phyloP scores from a whole-genome alignment of 768 basidiomycete species.

The Boletus pseudopeckii region DNA sequence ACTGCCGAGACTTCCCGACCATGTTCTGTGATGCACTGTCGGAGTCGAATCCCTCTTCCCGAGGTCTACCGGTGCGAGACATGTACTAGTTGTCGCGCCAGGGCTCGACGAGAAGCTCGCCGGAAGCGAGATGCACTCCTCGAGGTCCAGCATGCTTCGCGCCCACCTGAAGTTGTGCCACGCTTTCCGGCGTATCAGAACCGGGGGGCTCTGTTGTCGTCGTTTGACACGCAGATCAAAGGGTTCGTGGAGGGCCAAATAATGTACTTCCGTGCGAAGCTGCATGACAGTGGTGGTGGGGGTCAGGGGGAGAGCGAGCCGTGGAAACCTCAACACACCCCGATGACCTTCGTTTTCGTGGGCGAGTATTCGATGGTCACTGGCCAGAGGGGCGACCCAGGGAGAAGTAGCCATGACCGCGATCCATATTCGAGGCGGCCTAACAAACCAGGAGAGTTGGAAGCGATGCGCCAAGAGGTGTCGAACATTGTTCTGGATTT shows the following conservation, averaged over 20 bases:
- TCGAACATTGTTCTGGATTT: slow-evolving; percentile 14
- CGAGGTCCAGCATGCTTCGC: neutral
- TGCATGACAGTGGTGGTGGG: neutral
- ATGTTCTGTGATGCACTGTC: slow-evolving; percentile 36
- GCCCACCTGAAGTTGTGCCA: slow-evolving; percentile 4
- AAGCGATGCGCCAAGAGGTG: slow-evolving; percentile 21
- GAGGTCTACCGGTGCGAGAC: slow-evolving; percentile 40
- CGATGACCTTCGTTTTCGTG: slow-evolving; percentile 19
- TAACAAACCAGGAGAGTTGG: neutral
- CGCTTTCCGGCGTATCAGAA: slow-evolving; percentile 23
- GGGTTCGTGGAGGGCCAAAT: slow-evolving; percentile 26
- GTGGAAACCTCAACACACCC: neutral
- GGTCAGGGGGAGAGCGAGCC: neutral
- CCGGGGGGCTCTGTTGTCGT: slow-evolving; percentile 5
- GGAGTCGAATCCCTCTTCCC: slow-evolving; percentile 33
- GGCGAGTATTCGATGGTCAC: slow-evolving; percentile 28
- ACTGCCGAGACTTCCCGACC: slow-evolving; percentile 32
- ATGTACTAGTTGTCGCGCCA: slow-evolving; percentile 38
- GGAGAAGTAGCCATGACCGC: neutral
- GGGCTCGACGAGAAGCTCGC: slow-evolving; percentile 8
- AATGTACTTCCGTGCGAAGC: slow-evolving; percentile 19
- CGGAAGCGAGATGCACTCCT: neutral
- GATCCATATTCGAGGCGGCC: neutral
- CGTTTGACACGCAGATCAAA: slow-evolving; percentile 15
- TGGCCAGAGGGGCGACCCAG: neutral